Conservation (phyloP, 2,329 filamentous ascomycete genomes). For the Chaetomium sp. region DNA sequence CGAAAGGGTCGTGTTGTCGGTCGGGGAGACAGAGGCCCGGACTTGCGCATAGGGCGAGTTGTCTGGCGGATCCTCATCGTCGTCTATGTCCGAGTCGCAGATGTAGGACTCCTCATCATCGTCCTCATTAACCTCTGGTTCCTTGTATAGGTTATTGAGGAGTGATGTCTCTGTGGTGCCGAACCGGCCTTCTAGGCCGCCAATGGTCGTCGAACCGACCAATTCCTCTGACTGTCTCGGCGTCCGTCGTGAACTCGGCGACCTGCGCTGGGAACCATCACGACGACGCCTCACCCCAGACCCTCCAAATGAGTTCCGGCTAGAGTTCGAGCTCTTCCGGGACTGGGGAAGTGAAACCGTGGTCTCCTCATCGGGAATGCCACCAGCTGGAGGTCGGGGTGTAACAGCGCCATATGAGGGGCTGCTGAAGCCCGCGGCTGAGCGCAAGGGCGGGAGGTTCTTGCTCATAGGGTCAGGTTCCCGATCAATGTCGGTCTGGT, state of each 20-base stretch:
- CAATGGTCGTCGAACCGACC: constrained; percentile 44
- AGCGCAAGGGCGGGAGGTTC: constrained; percentile 26
- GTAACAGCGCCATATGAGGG: constrained; percentile 31
- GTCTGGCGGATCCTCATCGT: constrained; percentile 51
- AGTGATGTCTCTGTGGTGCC: constrained; percentile 44
- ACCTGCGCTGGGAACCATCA: constrained; percentile 14
- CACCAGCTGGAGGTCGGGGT: constrained; percentile 15
- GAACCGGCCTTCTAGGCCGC: constrained; percentile 48
- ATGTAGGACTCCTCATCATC: constrained; percentile 28
- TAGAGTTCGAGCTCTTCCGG: constrained; percentile 9
- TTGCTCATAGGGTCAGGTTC: constrained; percentile 24
- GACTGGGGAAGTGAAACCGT: constrained; percentile 1
- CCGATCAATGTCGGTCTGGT: constrained; percentile 17
- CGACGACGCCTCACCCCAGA: constrained; percentile 11
- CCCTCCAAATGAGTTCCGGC: constrained; percentile 1
- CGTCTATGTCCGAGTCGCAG: constrained; percentile 32
- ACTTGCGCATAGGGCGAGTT: constrained; percentile 75
- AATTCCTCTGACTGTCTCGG: constrained; percentile 41
- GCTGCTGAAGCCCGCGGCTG: constrained; percentile 27
- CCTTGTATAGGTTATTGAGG: constrained; percentile 39
- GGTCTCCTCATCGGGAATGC: constrained; percentile 4
- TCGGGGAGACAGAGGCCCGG: constrained; percentile 69
- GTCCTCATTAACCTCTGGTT: constrained; percentile 26
- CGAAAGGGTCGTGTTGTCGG: constrained; percentile 69
- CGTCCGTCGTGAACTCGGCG: constrained; percentile 28